Conservation (phyloP, 2,329 filamentous ascomycete species). For the Trichoderma guizhouense region DNA sequence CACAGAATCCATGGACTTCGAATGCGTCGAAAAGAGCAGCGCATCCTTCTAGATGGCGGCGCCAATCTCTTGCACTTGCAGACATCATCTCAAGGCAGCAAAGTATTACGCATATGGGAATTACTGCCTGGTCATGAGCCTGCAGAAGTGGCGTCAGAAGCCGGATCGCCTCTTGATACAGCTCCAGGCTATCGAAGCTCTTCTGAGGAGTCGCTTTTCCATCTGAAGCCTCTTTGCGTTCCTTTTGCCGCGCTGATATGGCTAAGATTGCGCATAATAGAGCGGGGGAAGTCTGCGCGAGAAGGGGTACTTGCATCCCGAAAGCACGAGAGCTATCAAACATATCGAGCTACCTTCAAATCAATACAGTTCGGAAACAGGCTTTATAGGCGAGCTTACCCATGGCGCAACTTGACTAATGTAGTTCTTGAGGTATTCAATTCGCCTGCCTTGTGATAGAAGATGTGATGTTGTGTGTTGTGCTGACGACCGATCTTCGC, state of each 20-base stretch:
- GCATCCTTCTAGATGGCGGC: slow-evolving; percentile 1
- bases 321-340: slow-evolving; percentile 9
- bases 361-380: not conserved
- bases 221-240: not conserved
- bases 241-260: not conserved
- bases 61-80: slow-evolving; percentile 7
- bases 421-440: slow-evolving; percentile 6
- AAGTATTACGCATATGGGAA: slow-evolving; percentile 5
- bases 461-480: not conserved
- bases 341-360: not conserved
- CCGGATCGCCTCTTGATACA: slow-evolving; percentile 5
- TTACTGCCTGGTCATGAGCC: slow-evolving; percentile 7
- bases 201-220: not conserved
- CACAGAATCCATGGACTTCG: slow-evolving; percentile 1
- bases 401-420: slow-evolving; percentile 5
- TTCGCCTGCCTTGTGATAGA: not conserved
- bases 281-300: slow-evolving; percentile 1
- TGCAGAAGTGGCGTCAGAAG: slow-evolving; percentile 1
- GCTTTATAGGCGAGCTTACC: not conserved
- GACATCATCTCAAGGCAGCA: slow-evolving; percentile 14
- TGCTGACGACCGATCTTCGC: not conserved
- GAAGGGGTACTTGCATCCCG: not conserved
- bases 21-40: slow-evolving; percentile 7
- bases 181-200: slow-evolving; percentile 5
- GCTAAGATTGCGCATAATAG: slow-evolving; percentile 2